Percentiles rank a stretch among this genome's conserved stretches.
phyloP scores from a whole-genome alignment of 140 eudicot species.

The Senecio squalidus region DNA sequence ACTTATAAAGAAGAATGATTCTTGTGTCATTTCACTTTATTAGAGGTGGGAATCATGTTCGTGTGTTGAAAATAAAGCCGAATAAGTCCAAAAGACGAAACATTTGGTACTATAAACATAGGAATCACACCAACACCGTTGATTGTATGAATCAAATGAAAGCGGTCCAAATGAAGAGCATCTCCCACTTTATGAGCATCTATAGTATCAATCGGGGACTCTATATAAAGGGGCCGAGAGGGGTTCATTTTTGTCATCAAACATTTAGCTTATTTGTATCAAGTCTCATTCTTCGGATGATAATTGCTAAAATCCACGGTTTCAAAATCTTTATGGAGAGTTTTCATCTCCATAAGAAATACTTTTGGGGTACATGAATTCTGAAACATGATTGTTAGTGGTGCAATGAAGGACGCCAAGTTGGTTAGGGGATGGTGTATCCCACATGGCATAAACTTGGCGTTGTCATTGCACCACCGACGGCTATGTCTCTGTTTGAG shows the following conservation, averaged over 20 bases:
- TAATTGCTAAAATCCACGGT: no score
- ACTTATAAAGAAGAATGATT: conserved; percentile 15
- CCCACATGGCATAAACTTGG: conserved; percentile 11
- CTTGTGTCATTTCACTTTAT: conserved; percentile 10
- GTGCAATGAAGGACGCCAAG: conserved; percentile 45
- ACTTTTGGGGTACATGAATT: background rate
- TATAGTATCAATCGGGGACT: background rate
- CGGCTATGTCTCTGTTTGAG: conserved; percentile 20
- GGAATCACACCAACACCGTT: conserved; percentile 6
- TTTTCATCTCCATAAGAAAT: background rate
- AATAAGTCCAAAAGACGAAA: conserved; percentile 11
- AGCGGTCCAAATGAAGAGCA: conserved; percentile 17
- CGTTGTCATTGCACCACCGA: conserved; percentile 47
- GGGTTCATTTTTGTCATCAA: conserved; percentile 10
- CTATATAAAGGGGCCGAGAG: conserved; percentile 21
- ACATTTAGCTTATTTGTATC: background rate
- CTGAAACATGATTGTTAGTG: conserved; percentile 34
- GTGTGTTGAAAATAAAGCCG: background rate
- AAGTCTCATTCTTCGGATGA: background rate
- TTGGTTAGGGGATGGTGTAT: background rate
- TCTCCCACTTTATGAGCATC: conserved; percentile 22
- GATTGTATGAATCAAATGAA: background rate
- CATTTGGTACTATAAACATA: background rate
- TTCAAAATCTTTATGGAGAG: background rate
- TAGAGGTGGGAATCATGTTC: conserved; percentile 28